Conservation (phyloP, 148 eudicot species). For the Selenicereus undatus region DNA sequence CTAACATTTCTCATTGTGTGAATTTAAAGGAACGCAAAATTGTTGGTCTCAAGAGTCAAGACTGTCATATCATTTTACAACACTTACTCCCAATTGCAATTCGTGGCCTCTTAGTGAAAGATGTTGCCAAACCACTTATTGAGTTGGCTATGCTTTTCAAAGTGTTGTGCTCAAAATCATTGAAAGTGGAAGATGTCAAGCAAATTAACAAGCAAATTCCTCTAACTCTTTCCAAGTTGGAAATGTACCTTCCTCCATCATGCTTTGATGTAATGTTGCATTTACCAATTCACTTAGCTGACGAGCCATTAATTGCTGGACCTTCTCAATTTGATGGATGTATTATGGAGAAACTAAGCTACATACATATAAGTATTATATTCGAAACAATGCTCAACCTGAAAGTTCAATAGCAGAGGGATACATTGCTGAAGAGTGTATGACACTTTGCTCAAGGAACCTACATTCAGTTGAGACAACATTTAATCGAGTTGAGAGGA, state of each 20-base stretch:
- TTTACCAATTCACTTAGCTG: not conserved
- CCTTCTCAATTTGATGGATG: not conserved
- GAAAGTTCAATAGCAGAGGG: not conserved
- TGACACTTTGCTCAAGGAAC: not conserved
- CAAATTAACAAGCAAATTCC: not conserved
- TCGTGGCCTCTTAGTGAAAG: too few relatives aligned
- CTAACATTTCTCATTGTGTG: constrained; percentile 7
- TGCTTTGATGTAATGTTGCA: not conserved
- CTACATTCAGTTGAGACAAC: not conserved
- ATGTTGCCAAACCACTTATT: not conserved
- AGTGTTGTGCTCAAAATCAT: not conserved
- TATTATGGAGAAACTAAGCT: not conserved
- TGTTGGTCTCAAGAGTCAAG: constrained; percentile 13
- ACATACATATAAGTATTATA: not conserved
- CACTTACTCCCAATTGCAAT: too few relatives aligned
- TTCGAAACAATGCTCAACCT: not conserved
- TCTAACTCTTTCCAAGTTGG: not conserved
- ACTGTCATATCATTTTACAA: not conserved
- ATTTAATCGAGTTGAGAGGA: not conserved
- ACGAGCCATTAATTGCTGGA: not conserved
- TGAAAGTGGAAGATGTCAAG: not conserved
- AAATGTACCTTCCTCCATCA: not conserved
- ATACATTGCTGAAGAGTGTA: not conserved
- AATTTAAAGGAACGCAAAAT: not conserved
- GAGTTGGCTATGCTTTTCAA: not conserved